Evolutionary conservation across 2,329 filamentous ascomycete species (phyloP).

Genomic region (Claviceps humidiphila): DNA sequence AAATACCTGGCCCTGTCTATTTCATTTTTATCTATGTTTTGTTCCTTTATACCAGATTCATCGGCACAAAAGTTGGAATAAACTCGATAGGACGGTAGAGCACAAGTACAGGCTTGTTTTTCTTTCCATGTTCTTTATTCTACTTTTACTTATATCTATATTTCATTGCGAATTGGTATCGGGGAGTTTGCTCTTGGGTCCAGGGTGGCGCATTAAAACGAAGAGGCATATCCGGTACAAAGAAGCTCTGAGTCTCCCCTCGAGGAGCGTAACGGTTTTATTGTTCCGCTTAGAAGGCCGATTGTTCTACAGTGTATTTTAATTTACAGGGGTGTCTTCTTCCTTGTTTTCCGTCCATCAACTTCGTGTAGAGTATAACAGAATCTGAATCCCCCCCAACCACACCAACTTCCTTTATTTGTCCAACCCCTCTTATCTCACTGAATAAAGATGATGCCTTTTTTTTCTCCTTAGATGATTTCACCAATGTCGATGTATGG

Average conservation of each 20-base stretch:
- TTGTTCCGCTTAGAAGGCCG: background rate
- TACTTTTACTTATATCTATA: background rate
- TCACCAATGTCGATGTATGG: slow-evolving; percentile 59
- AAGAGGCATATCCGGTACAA: too few relatives aligned
- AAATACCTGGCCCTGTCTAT: background rate
- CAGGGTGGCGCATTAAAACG: too few relatives aligned
- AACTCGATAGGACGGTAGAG: background rate
- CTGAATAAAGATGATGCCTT: background rate
- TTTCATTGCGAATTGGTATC: background rate
- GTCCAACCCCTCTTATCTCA: background rate
- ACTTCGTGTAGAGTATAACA: slow-evolving; percentile 1
- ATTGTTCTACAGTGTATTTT: slow-evolving; percentile 26
- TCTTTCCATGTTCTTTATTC: background rate
- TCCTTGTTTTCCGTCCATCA: background rate
- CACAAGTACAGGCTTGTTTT: background rate
- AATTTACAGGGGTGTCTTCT: slow-evolving; percentile 20
- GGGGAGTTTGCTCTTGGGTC: background rate
- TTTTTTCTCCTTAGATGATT: slow-evolving; percentile 34
- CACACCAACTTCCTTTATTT: background rate
- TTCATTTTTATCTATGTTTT: background rate
- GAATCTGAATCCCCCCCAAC: background rate
- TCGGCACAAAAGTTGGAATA: too few relatives aligned
- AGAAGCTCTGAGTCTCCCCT: too few relatives aligned
- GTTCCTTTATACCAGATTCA: background rate
- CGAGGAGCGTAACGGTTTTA: too few relatives aligned